These are phyloP conservation scores for Lablab purpureus DNA, from an alignment of 306 rosid species.

Conservation along the genomic window DNA sequence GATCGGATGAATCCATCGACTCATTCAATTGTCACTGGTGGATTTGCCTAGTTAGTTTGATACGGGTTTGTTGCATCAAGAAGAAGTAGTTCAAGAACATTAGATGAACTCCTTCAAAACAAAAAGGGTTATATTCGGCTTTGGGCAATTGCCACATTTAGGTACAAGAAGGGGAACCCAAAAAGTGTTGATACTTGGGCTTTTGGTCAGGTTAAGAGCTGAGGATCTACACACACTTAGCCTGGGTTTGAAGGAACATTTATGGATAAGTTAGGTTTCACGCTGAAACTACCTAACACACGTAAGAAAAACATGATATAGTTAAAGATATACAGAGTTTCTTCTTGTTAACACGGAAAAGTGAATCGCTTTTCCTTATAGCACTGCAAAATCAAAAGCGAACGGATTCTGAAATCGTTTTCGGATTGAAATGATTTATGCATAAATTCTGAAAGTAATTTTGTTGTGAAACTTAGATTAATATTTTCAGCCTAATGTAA, in stretches of 20 bases:
- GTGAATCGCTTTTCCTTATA: not conserved
- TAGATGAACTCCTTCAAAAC: not conserved
- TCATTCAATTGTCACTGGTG: not conserved
- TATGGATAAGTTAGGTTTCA: not conserved
- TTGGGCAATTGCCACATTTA: not conserved
- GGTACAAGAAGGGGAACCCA: not conserved
- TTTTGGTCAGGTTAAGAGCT: not conserved
- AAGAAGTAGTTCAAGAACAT: not conserved
- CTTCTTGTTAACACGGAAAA: not conserved
- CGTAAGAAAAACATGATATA: not conserved
- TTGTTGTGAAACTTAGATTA: not conserved
- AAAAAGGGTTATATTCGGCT: not conserved
- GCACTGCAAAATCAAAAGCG: not conserved
- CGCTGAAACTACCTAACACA: not conserved
- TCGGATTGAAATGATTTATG: not conserved
- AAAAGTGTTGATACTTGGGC: not conserved
- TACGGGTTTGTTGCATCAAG: not conserved
- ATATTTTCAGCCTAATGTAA: too few species aligned
- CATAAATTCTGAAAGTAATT: not conserved
- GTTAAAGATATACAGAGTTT: not conserved
- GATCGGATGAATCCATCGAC: not conserved
- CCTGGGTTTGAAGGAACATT: not conserved
- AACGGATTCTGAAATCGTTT: not conserved
- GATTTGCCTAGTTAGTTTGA: constrained; percentile 3
- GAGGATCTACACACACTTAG: not conserved